Percentiles rank a stretch among this genome's conserved stretches.
phyloP scores from a whole-genome alignment of 371 early-diverging fungal species.

The Syncephalis fuscata region DNA sequence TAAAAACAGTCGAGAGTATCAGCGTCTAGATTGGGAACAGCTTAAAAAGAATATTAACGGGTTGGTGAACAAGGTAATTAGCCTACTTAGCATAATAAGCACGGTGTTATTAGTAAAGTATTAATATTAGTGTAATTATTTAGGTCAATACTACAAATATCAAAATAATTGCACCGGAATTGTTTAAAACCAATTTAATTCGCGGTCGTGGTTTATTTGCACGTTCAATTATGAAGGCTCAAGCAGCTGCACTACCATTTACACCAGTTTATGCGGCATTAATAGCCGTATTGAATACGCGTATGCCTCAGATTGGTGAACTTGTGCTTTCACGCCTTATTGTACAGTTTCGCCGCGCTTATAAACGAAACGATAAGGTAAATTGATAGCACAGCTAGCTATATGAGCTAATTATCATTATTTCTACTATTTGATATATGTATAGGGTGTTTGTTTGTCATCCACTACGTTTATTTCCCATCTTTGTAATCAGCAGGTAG shows the following conservation, averaged over 20 bases:
- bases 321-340: constrained; percentile 73
- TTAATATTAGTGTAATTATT: background rate
- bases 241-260: constrained; percentile 73
- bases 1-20: constrained; percentile 49
- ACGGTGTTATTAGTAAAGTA: background rate
- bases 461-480: constrained; percentile 82
- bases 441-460: constrained; percentile 50
- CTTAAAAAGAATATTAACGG: constrained; percentile 92
- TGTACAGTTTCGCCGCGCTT: constrained; percentile 80
- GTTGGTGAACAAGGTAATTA: constrained; percentile 69
- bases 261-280: constrained; percentile 88
- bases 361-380: constrained; percentile 80
- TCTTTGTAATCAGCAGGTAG: constrained; percentile 81
- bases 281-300: constrained; percentile 82
- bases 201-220: constrained; percentile 87
- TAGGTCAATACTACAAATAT: constrained; percentile 77
- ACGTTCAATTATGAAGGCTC: constrained; percentile 83
- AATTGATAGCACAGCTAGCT: background rate
- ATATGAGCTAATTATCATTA: background rate
- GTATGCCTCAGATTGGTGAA: constrained; percentile 82
- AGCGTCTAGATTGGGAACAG: constrained; percentile 89
- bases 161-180: constrained; percentile 75
- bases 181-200: constrained; percentile 82
- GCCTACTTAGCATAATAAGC: background rate
- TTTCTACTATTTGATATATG: no score